Base-by-base conservation (phyloP, 2,329 filamentous ascomycete species). In the Biscogniauxia sp. region DNA sequence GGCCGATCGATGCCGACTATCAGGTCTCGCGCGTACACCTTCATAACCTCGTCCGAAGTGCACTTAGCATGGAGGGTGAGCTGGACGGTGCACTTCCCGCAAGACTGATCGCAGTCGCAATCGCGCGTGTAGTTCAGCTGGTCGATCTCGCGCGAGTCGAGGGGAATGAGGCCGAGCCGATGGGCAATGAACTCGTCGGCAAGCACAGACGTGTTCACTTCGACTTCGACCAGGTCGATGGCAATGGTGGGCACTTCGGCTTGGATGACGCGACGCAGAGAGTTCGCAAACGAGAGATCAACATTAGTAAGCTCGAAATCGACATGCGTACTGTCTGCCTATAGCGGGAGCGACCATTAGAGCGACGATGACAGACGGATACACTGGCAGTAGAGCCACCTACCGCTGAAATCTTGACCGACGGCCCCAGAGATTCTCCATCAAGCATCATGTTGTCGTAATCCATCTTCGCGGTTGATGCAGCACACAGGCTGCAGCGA, bases 181-280 rank as follows among this genome's bases (percentile, higher is more conserved):
- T 98, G 94, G 54, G 92, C 90, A 68, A 99, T 88, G 77, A 98
- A 97, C 77, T 99, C 94, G 77, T 99, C 94, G 63, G 94, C 91
- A 15, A 98, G 87, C 4, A 97, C 93, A n/a, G 93, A 96, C 60
- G 90, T 96, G 81, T 99, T 99, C 71, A 84, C 85, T 73, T 96
- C 89, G 66, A 99, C 88, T 76, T 98, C 92, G 64, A 98, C 93
- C 15, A 97, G 85, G 73, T 99, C 94, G 75, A 98, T 93, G 65
- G 95, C 93, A 70, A 98, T 88, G 23, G 92, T 97, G 11, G 94
- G 93, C 61, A 99, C 91, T 78, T 99, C 94, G 70, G 92, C 91
- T 67, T 97, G 88, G 79, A 98, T 94, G 61, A 92, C 84, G 73
- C 94, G 91, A 64, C 94, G 93, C 63, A 98, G 80, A 53, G 93